Percentiles rank a stretch among this genome's conserved stretches.
Conservation (phyloP, 2,329 filamentous ascomycete genomes). For the Sordariomycetes sp. region DNA sequence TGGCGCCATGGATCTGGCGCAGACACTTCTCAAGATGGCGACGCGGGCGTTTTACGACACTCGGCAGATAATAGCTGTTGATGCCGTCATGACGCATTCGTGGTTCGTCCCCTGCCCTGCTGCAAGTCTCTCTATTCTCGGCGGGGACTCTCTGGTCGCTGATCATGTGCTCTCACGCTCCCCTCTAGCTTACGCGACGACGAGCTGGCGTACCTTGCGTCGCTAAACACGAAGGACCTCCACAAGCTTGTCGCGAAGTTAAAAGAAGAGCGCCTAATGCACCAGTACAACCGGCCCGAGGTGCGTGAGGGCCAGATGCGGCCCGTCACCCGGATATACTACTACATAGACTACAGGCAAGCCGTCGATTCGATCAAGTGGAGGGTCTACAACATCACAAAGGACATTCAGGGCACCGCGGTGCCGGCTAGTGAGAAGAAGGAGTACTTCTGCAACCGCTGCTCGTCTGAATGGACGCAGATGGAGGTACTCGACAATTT, state of each 20-base stretch:
- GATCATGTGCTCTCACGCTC: conserved; percentile 53
- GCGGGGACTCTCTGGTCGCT: conserved; percentile 29
- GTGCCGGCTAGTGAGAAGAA: conserved; percentile 76
- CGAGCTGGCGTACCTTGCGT: conserved; percentile 76
- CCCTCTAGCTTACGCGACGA: conserved; percentile 72
- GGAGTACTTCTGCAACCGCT: conserved; percentile 75
- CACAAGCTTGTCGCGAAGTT: conserved; percentile 80
- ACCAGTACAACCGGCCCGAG: conserved; percentile 40
- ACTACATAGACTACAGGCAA: conserved; percentile 90
- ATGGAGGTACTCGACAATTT: conserved; percentile 77
- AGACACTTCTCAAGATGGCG: conserved; percentile 74
- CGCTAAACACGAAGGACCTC: conserved; percentile 82
- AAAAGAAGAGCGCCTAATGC: conserved; percentile 63
- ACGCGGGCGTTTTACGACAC: conserved; percentile 79
- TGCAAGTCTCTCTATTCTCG: background rate
- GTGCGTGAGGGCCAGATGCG: conserved; percentile 69
- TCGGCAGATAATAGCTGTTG: conserved; percentile 71
- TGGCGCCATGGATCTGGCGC: conserved; percentile 37
- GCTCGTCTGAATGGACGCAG: conserved; percentile 75
- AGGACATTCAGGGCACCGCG: conserved; percentile 73
- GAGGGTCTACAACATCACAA: conserved; percentile 77
- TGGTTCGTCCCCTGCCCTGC: conserved; percentile 34
- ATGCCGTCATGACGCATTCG: conserved; percentile 76
- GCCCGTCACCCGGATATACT: conserved; percentile 80
- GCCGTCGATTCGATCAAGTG: conserved; percentile 96